Evolutionary conservation across 2,329 filamentous ascomycete species (phyloP), one percentile per base, ranked within the genome.

Genomic region (Annulohypoxylon truncatum): DNA sequence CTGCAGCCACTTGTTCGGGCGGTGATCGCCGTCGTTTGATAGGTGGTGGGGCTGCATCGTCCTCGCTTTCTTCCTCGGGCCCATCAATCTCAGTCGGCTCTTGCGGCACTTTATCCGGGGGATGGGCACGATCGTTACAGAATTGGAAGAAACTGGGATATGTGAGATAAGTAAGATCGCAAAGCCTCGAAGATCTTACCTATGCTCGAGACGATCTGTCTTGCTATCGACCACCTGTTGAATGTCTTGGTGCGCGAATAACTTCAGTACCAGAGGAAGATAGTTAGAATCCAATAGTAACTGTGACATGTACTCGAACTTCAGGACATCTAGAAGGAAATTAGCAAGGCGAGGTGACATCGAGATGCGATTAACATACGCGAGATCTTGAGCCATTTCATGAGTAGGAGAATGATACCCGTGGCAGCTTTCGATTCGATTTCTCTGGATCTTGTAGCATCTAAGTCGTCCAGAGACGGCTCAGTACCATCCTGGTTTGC

Each of bases 341-440:
- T 76, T 50, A 77, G 69, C 44, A 47, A 31, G n/a, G 15, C 15
- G 6, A 29, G 12, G 35, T 12, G 12, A 47, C 47, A 29, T 26
- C 22, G 9, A 15, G 28, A 20, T 31, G 2, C 10, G 26, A n/a
- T 13, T 26, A 31, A 83, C 92, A 83, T 83, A 96, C 93, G 96
- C 62, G 94, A 97, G 57, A 97, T 83, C 77, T 97, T 96, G 73
- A 98, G 91, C 96, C 96, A 99, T 79, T 98, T 99, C 66, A 98
- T 77, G 46, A 98, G 80, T n/a, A 97, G 82, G 26, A 99, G 82
- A 26, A 99, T 81, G 59, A 94, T 91, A 0, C 92, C 94, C n/a
- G 94, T 96, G 20, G 97, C 90, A 0, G 95, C 95, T 79, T 98
- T 98, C 24, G 91, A 89, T 10, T 91, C 91, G 54, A 99, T 94